phyloP scores from a whole-genome alignment of 305 asterid genomes.

The Fraxinus nigra region DNA sequence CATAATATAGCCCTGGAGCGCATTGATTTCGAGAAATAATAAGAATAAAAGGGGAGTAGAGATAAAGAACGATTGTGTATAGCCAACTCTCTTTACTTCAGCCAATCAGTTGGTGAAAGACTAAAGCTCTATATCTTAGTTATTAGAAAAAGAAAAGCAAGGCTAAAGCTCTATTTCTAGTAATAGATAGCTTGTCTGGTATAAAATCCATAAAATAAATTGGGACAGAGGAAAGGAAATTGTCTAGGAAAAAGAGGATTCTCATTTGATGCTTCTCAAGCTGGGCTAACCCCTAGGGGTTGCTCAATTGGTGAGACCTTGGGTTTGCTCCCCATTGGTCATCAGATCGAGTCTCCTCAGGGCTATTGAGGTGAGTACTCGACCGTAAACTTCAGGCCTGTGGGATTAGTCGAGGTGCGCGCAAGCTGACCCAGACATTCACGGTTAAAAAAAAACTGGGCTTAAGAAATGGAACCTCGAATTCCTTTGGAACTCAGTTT shows the following conservation, averaged over 20 bases:
- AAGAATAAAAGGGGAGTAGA: neutral
- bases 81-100: neutral
- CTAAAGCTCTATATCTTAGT: neutral
- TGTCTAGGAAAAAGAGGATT: neutral
- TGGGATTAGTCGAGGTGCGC: too few relatives aligned
- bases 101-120: neutral
- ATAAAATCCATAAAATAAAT: neutral
- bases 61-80: neutral
- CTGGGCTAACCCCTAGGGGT: too few relatives aligned
- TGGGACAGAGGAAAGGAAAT: slow-evolving; percentile 4
- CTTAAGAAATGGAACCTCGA: neutral
- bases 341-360: too few relatives aligned
- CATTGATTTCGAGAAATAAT: neutral
- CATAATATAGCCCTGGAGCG: neutral
- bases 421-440: too few relatives aligned
- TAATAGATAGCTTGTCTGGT: neutral
- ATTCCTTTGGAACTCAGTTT: neutral
- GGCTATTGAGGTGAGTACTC: too few relatives aligned
- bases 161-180: neutral
- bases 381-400: too few relatives aligned
- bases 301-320: too few relatives aligned
- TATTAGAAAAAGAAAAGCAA: neutral
- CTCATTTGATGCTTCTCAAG: neutral
- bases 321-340: too few relatives aligned
- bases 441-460: too few relatives aligned